These are phyloP conservation scores for Ceratobasidium sp. DNA, from an alignment of 1,284 basidiomycete species.

Conservation along the genomic window DNA sequence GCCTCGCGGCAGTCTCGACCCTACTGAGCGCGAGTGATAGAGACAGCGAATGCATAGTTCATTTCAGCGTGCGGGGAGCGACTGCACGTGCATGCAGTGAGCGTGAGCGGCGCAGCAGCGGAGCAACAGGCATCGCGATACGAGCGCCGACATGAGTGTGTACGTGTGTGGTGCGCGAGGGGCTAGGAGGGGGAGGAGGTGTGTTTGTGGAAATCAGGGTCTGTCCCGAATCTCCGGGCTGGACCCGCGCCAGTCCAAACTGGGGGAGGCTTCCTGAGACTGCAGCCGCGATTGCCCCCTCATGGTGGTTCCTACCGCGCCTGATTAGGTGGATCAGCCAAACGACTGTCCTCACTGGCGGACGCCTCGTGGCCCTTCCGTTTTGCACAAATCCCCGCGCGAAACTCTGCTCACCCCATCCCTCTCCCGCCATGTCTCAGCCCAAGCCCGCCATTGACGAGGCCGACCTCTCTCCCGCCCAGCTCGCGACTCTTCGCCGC, in stretches of 20 bases:
- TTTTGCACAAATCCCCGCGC: constrained; percentile 40
- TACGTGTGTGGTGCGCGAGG: constrained; percentile 51
- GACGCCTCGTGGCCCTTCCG: constrained; percentile 36
- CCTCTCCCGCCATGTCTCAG: constrained; percentile 37
- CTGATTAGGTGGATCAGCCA: constrained; percentile 34
- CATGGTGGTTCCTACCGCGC: constrained; percentile 32
- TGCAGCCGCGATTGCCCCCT: constrained; percentile 34
- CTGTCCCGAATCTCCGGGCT: constrained; percentile 16
- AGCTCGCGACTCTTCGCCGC: constrained; percentile 45
- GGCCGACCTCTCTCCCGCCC: constrained; percentile 43
- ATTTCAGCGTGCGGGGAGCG: constrained; percentile 19
- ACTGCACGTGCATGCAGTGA: constrained; percentile 17
- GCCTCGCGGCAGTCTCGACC: constrained; percentile 43
- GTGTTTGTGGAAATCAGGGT: constrained; percentile 4
- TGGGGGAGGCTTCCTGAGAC: constrained; percentile 39
- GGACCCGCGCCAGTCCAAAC: constrained; percentile 37
- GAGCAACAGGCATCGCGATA: constrained; percentile 10
- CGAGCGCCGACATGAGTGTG: constrained; percentile 16
- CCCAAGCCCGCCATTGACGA: constrained; percentile 2
- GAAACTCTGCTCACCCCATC: constrained; percentile 8
- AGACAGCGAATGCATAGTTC: constrained; percentile 30
- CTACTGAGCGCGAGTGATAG: constrained; percentile 37
- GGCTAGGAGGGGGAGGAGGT: constrained; percentile 49
- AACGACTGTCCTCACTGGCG: constrained; percentile 13
- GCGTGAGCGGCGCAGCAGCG: constrained; percentile 13